A percentile compares a stretch with the other conserved stretches of the same genome.
These are phyloP conservation scores for Boletus fagicola DNA, from an alignment of 768 basidiomycete genomes.

Conservation along the genomic window DNA sequence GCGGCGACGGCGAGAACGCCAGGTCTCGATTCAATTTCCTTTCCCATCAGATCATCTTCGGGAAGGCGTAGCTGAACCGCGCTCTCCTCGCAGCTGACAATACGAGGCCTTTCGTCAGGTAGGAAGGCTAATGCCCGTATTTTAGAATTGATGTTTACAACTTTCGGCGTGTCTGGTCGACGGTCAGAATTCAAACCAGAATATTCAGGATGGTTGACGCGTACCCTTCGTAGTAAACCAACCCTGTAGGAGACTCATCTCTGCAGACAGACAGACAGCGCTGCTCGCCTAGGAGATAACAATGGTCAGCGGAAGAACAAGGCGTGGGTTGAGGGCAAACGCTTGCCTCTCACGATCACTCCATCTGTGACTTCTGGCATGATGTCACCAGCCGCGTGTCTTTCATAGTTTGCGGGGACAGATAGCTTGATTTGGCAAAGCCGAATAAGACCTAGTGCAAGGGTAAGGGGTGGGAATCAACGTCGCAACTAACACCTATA, in stretches of 20 bases:
- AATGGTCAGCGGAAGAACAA: neutral
- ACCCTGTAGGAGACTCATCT: constrained; percentile 2
- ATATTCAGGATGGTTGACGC: neutral
- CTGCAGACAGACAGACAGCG: neutral
- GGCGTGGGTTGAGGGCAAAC: neutral
- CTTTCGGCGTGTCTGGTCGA: neutral
- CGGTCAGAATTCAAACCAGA: neutral
- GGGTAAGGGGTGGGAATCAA: neutral
- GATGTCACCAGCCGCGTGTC: neutral
- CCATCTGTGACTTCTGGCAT: neutral
- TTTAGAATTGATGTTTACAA: constrained; percentile 6
- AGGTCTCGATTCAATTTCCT: constrained; percentile 3
- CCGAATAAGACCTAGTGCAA: neutral
- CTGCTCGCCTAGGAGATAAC: neutral
- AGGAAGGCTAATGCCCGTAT: constrained; percentile 14
- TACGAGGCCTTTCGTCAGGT: neutral
- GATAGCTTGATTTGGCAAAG: neutral
- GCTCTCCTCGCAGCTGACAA: constrained; percentile 15
- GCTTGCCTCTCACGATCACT: neutral
- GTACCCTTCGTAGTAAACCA: constrained; percentile 1
- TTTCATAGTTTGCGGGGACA: neutral
- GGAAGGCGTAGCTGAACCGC: constrained; percentile 8
- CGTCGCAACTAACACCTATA: neutral
- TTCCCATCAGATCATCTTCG: constrained; percentile 8
- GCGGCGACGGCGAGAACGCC: constrained; percentile 7